Evolutionary conservation across 768 basidiomycete genomes (phyloP).

Genomic region (Agaricus subrufescens): DNA sequence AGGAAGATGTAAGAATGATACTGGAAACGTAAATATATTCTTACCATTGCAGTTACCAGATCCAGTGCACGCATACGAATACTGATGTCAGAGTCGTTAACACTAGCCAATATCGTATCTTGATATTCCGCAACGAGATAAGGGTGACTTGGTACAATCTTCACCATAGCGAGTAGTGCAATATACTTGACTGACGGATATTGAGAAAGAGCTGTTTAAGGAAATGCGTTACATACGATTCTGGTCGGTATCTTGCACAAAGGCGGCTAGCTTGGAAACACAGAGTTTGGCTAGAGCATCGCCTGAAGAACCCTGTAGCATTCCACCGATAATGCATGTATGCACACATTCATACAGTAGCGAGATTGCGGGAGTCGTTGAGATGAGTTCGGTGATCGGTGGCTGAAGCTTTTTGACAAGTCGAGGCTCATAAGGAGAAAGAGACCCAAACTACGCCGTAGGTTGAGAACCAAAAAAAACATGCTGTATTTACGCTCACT

Average conservation of each 20-base stretch:
- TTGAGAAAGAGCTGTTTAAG: not conserved
- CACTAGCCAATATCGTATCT: constrained; percentile 82
- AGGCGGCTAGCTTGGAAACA: constrained; percentile 89
- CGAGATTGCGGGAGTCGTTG: constrained; percentile 93
- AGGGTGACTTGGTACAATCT: constrained; percentile 91
- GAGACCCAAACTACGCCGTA: constrained; percentile 72
- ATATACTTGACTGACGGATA: constrained; percentile 85
- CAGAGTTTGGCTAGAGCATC: constrained; percentile 80
- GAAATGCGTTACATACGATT: constrained; percentile 61
- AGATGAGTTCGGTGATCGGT: constrained; percentile 93
- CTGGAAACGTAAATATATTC: constrained; percentile 12
- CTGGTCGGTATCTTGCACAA: constrained; percentile 91
- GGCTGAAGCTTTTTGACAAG: constrained; percentile 91
- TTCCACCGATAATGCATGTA: constrained; percentile 95
- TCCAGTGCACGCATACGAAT: constrained; percentile 96
- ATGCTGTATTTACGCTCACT: constrained; percentile 36
- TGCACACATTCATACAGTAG: constrained; percentile 97
- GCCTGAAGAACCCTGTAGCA: constrained; percentile 79
- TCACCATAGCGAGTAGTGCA: constrained; percentile 88
- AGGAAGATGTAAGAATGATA: constrained; percentile 2
- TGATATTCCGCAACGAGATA: constrained; percentile 89
- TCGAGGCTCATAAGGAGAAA: constrained; percentile 90
- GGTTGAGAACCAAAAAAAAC: not conserved
- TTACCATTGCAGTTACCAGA: constrained; percentile 88
- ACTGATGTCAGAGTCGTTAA: constrained; percentile 91